These are phyloP conservation scores for Psilocybe mexicana DNA, from an alignment of 1,284 basidiomycete species.

Conservation along the genomic window DNA sequence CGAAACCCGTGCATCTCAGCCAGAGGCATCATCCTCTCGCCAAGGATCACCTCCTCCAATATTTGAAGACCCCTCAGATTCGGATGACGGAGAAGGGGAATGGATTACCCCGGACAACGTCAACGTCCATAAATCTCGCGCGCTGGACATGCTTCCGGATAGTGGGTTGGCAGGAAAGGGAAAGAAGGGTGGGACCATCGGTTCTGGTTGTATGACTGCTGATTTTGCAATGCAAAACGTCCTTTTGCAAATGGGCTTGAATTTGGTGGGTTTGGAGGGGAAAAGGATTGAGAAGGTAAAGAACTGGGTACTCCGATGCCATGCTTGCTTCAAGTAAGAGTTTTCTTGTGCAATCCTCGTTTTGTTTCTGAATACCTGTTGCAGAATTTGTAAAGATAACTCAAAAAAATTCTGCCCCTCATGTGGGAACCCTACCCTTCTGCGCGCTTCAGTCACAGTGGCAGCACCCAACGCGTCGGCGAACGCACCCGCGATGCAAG, in stretches of 20 bases:
- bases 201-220: conserved; percentile 91
- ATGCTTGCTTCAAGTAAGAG: conserved; percentile 97
- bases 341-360: not conserved
- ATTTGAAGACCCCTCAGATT: conserved; percentile 61
- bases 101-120: conserved; percentile 98
- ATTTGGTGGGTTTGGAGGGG: conserved; percentile 90
- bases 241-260: conserved; percentile 91
- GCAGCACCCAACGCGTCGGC: conserved; percentile 61
- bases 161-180: conserved; percentile 40
- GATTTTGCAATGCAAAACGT: conserved; percentile 99
- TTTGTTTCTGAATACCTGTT: conserved; percentile 1
- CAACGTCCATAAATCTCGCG: conserved; percentile 84
- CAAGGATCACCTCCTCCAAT: conserved; percentile 10
- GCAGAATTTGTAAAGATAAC: conserved; percentile 92
- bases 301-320: conserved; percentile 95
- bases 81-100: conserved; percentile 86
- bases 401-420: conserved; percentile 97
- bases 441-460: conserved; percentile 90
- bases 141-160: conserved; percentile 77
- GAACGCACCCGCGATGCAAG: conserved; percentile 66
- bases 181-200: conserved; percentile 49
- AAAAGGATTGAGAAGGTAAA: conserved; percentile 90
- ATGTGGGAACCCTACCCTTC: conserved; percentile 91
- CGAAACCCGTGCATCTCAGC: conserved; percentile 11
- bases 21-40: conserved; percentile 5